phyloP scores from a whole-genome alignment of 225 moss, liverwort and hornwort species.

The Lunularia cruciata region DNA sequence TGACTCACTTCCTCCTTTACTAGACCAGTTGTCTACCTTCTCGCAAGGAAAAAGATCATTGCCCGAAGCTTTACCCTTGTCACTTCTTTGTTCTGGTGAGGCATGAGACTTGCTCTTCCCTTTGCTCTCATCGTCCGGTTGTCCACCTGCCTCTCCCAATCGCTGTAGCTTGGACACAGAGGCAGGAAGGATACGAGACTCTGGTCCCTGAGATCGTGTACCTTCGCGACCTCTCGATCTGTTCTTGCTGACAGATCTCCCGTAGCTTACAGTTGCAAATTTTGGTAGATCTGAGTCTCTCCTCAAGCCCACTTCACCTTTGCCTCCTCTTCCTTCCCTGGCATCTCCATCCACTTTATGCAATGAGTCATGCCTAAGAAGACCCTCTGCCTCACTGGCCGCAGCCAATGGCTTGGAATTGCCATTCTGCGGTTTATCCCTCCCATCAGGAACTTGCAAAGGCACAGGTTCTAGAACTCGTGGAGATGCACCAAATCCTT shows the following conservation, averaged over 20 bases:
- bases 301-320: constrained; percentile 6
- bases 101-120: background rate
- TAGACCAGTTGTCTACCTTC: constrained; percentile 8
- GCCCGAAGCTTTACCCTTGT: constrained; percentile 13
- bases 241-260: constrained; percentile 30
- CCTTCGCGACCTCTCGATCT: constrained; percentile 29
- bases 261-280: constrained; percentile 27
- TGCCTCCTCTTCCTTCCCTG: background rate
- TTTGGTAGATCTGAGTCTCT: constrained; percentile 14
- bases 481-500: background rate
- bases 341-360: constrained; percentile 14
- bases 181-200: background rate
- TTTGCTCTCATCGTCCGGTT: constrained; percentile 14
- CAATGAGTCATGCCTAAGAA: background rate
- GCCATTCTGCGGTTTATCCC: background rate
- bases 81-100: constrained; percentile 10
- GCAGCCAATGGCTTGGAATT: background rate
- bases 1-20: constrained; percentile 9
- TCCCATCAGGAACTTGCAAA: constrained; percentile 6
- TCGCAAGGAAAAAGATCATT: background rate
- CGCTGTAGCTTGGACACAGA: constrained; percentile 2
- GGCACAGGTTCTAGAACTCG: background rate
- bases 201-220: constrained; percentile 1
- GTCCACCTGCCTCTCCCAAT: background rate
- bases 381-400: background rate